These are phyloP conservation scores for Jacaranda copaia DNA, from an alignment of 257 asterid species.

Conservation along the genomic window DNA sequence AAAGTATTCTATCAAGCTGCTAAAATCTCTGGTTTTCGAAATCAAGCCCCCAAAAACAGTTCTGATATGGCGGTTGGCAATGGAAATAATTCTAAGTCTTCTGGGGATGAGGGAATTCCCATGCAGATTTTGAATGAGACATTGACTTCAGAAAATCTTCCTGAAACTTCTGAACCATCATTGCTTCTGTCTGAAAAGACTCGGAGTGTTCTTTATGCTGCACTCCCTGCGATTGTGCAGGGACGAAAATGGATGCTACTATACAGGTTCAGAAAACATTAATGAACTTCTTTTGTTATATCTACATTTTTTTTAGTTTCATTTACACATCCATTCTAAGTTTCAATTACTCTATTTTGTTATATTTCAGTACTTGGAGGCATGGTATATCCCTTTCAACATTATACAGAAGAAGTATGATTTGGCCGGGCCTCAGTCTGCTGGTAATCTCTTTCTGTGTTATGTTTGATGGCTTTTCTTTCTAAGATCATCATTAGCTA, in stretches of 20 bases:
- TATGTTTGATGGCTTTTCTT: constrained; percentile 22
- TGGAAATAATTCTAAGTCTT: constrained; percentile 45
- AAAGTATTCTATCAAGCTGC: constrained; percentile 72
- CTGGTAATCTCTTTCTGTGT: constrained; percentile 62
- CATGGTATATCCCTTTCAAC: constrained; percentile 95
- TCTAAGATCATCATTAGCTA: constrained; percentile 14
- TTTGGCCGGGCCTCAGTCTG: constrained; percentile 90
- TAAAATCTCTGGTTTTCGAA: constrained; percentile 70
- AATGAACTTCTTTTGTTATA: constrained; percentile 16
- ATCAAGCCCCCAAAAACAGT: constrained; percentile 59
- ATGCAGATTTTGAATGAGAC: constrained; percentile 55
- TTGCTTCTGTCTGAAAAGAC: constrained; percentile 83
- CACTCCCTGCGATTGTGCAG: constrained; percentile 81
- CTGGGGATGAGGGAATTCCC: constrained; percentile 53
- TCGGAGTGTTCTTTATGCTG: constrained; percentile 60
- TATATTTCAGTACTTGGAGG: constrained; percentile 84
- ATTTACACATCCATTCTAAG: constrained; percentile 26
- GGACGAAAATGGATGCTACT: constrained; percentile 89
- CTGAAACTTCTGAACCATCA: constrained; percentile 89
- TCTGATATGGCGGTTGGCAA: constrained; percentile 50
- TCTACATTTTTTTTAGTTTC: constrained; percentile 8
- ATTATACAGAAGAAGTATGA: constrained; percentile 89
- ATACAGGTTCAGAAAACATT: constrained; percentile 63
- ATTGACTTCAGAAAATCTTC: constrained; percentile 48
- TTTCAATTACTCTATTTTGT: constrained; percentile 11